These are phyloP conservation scores for Mortierella sp. DNA, from an alignment of 371 early-diverging fungal genomes.

Conservation along the genomic window DNA sequence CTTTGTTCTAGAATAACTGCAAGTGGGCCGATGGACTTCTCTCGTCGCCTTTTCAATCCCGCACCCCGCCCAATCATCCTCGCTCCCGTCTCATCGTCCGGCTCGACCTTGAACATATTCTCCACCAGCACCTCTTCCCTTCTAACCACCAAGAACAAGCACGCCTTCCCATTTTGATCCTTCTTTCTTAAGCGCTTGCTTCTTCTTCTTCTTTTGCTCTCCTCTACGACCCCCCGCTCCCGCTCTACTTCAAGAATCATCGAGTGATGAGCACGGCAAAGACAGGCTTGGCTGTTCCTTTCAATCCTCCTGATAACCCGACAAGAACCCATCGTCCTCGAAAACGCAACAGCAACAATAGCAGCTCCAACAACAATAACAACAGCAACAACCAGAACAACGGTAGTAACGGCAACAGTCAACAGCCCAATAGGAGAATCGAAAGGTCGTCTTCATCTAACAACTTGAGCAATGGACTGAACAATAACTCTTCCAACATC, in stretches of 20 bases:
- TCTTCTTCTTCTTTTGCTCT: background rate
- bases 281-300: conserved; percentile 51
- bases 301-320: conserved; percentile 37
- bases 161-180: conserved; percentile 28
- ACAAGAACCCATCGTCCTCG: conserved; percentile 25
- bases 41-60: background rate
- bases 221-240: conserved; percentile 3
- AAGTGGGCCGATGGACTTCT: conserved; percentile 32
- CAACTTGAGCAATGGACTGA: conserved; percentile 44
- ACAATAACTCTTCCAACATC: conserved; percentile 22
- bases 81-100: too few relatives aligned
- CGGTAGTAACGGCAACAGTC: conserved; percentile 9
- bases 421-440: conserved; percentile 18
- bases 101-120: background rate
- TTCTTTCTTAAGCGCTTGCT: background rate
- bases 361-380: conserved; percentile 16
- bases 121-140: background rate
- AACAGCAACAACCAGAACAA: conserved; percentile 8
- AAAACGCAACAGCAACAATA: conserved; percentile 26
- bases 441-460: conserved; percentile 44
- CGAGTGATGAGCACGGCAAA: conserved; percentile 56
- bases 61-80: too few relatives aligned
- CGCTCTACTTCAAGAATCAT: conserved; percentile 2
- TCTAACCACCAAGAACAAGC: background rate
- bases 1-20: too few relatives aligned